These are phyloP conservation scores for Epichloe baconii DNA, from an alignment of 2,329 filamentous ascomycete genomes.

Conservation along the genomic window DNA sequence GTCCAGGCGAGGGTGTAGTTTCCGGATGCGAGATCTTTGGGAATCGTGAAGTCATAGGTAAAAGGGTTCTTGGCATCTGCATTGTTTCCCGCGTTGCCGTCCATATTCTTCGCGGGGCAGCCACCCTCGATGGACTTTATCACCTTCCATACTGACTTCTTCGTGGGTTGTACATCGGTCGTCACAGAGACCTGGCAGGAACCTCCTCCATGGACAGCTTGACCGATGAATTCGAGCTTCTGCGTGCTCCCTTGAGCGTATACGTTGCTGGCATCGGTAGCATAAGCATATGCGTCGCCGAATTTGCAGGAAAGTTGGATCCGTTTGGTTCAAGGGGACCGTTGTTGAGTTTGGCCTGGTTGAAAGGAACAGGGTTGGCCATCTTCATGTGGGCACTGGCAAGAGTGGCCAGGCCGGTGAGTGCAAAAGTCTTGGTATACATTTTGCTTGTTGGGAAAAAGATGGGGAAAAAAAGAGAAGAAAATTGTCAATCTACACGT, in stretches of 20 bases:
- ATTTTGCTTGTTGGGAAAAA: slow-evolving; percentile 23
- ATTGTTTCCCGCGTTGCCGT: slow-evolving; percentile 44
- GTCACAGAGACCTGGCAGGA: slow-evolving; percentile 85
- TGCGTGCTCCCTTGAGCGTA: slow-evolving; percentile 35
- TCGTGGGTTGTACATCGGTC: slow-evolving; percentile 57
- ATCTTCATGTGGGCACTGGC: slow-evolving; percentile 69
- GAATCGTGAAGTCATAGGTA: slow-evolving; percentile 59
- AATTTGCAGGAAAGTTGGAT: slow-evolving; percentile 70
- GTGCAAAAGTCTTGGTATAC: slow-evolving; percentile 35
- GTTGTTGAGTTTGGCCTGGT: slow-evolving; percentile 33
- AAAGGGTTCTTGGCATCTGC: slow-evolving; percentile 30
- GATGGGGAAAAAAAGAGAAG: slow-evolving; percentile 11
- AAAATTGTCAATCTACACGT: slow-evolving; percentile 13
- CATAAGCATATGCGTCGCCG: slow-evolving; percentile 22
- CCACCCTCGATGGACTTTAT: slow-evolving; percentile 81
- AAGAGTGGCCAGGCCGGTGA: slow-evolving; percentile 43
- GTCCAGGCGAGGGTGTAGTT: slow-evolving; percentile 80
- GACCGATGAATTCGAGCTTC: slow-evolving; percentile 51
- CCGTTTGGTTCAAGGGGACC: slow-evolving; percentile 48
- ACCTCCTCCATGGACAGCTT: slow-evolving; percentile 76
- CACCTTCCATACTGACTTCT: slow-evolving; percentile 65
- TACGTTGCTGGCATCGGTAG: slow-evolving; percentile 38
- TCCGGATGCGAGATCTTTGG: slow-evolving; percentile 56
- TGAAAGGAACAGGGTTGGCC: slow-evolving; percentile 51
- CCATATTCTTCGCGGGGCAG: slow-evolving; percentile 51